These are phyloP conservation scores for Chloranthus sessilifolius DNA, from an alignment of 164 flowering plant species.

Conservation along the genomic window DNA sequence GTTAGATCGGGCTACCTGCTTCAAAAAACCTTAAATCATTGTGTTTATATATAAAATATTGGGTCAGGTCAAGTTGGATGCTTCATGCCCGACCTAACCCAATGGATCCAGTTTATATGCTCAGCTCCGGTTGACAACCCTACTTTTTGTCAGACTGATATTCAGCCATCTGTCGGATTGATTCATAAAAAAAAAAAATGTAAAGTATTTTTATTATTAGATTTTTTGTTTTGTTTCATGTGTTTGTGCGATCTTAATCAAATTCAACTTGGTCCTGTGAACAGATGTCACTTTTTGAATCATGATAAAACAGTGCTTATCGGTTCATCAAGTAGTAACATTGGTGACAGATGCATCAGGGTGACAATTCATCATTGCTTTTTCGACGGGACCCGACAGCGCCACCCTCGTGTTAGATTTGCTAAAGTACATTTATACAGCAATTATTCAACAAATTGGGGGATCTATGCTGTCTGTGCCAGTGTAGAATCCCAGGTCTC, in stretches of 20 bases:
- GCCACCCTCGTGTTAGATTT: slow-evolving; percentile 90
- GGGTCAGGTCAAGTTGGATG: no score
- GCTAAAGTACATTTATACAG: slow-evolving; percentile 83
- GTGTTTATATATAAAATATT: background rate
- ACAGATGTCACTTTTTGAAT: slow-evolving; percentile 62
- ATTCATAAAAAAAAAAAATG: no score
- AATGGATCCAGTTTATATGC: background rate
- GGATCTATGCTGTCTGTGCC: slow-evolving; percentile 83
- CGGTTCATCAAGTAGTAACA: slow-evolving; percentile 73
- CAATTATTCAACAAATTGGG: slow-evolving; percentile 86
- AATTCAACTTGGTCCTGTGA: background rate
- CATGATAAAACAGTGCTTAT: slow-evolving; percentile 91
- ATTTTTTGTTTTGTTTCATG: no score
- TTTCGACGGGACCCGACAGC: slow-evolving; percentile 78
- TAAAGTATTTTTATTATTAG: no score
- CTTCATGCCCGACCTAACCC: background rate
- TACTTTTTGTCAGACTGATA: no score
- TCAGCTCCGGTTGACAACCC: background rate
- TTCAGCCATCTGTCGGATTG: no score
- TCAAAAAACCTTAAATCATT: background rate
- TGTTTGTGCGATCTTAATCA: no score
- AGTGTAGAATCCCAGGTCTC: slow-evolving; percentile 84
- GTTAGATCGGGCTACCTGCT: background rate
- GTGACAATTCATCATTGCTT: slow-evolving; percentile 92
- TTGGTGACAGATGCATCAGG: slow-evolving; percentile 69